Conservation (phyloP, 1,284 basidiomycete genomes). For the Cutaneotrichosporon mucoides region DNA sequence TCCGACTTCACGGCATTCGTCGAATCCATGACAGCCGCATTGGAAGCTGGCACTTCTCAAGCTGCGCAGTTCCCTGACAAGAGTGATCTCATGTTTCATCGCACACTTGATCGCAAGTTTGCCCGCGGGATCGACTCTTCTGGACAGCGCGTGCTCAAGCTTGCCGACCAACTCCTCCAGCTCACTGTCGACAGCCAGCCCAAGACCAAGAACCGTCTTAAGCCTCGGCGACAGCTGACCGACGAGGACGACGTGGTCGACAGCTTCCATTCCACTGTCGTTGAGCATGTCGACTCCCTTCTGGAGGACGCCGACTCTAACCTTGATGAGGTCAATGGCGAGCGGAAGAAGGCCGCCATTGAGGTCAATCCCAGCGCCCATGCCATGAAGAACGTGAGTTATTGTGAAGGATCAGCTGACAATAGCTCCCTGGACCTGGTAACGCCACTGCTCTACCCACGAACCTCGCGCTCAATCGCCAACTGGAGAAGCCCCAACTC, state of each 20-base stretch:
- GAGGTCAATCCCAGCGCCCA: slow-evolving; percentile 26
- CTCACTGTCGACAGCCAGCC: slow-evolving; percentile 52
- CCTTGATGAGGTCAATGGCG: slow-evolving; percentile 72
- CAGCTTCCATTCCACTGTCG: slow-evolving; percentile 66
- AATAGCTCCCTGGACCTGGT: slow-evolving; percentile 34
- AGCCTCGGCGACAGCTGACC: slow-evolving; percentile 49
- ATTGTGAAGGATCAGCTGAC: not conserved
- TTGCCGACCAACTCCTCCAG: slow-evolving; percentile 63
- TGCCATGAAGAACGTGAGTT: slow-evolving; percentile 6
- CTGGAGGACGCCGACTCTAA: slow-evolving; percentile 79
- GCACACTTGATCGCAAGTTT: slow-evolving; percentile 70
- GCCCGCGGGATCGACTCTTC: slow-evolving; percentile 50
- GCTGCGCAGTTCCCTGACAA: slow-evolving; percentile 47
- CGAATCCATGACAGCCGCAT: slow-evolving; percentile 33
- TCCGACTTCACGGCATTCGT: slow-evolving; percentile 31
- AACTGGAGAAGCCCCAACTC: slow-evolving; percentile 74
- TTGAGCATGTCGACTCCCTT: slow-evolving; percentile 77
- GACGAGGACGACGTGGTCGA: slow-evolving; percentile 76
- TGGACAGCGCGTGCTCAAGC: slow-evolving; percentile 35
- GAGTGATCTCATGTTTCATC: slow-evolving; percentile 73
- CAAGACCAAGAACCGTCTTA: slow-evolving; percentile 50
- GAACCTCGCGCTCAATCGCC: slow-evolving; percentile 62
- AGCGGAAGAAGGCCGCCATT: slow-evolving; percentile 57
- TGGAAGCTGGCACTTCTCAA: slow-evolving; percentile 41
- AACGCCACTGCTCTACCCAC: slow-evolving; percentile 19